Evolutionary conservation across 148 eudicot species (phyloP), one percentile per base, ranked within the genome.

Genomic region (Silene uniflora): DNA sequence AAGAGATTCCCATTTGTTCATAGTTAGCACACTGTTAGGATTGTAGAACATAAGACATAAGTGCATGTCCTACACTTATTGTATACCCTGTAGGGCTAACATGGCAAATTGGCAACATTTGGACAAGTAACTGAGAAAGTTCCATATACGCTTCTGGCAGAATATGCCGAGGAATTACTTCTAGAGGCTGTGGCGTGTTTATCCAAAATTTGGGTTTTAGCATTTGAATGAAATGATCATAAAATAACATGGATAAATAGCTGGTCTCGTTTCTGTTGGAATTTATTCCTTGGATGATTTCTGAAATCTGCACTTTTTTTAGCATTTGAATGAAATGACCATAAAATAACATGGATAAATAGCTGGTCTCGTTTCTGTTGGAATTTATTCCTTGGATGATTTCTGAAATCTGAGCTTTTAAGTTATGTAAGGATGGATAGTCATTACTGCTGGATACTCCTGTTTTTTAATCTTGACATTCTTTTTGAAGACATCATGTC

Each of bases 1-100:
- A 69, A 22, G 54, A 69, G 72, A 25, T 56, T 21, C 47, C 58
- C 72, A 10, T 25, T 8, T 21, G 56, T 69, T 44, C 72, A 42
- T 39, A 42, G 72, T 46, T 68, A 44, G 55, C 72, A 44, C 19
- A 11, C 29, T 1, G 1, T 21, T 68, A 44, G 58, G 72, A 66
- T 65, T 65, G 19, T 64, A 18, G 6, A 25, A 19, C 23, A n/a
- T 60, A 19, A 60, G 24, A 27, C 44, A 14, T 29, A 13, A 64
- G 32, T 64, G 16, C 16, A 5, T 27, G 42, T 25, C 27, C 67
- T 11, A 24, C 27, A 22, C 46, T 66, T 29, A 18, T 32, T n/a
- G 19, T 60, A 7, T 16, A 17, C 19, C 16, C 46, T 17, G n/a
- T 16, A 32, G 10, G 10, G 8, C 46, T 65, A 32, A 29, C 21